phyloP scores from a whole-genome alignment of 2,329 filamentous ascomycete genomes.

The Lasiodiplodia sp. region DNA sequence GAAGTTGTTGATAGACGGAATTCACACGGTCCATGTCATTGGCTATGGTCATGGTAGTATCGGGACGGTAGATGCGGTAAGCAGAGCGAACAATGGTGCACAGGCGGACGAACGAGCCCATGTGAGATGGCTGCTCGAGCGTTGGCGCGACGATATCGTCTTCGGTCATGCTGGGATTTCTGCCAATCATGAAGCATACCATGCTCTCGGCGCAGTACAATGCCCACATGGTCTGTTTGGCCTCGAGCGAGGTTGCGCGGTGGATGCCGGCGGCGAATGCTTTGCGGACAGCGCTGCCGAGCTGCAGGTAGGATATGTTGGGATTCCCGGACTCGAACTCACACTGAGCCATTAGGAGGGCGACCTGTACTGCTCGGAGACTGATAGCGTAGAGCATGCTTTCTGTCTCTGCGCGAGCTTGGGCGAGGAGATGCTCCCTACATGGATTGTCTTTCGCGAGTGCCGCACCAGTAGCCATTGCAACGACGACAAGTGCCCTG shows the following conservation, averaged over 20 bases:
- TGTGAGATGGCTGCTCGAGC: not conserved
- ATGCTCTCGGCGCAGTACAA: constrained; percentile 2
- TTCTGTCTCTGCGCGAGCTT: too few species aligned
- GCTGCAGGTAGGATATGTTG: not conserved
- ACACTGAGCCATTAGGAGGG: not conserved
- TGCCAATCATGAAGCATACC: constrained; percentile 1
- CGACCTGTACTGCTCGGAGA: not conserved
- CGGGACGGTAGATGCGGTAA: not conserved
- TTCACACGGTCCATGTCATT: not conserved
- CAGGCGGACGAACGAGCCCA: not conserved
- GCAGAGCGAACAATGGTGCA: not conserved
- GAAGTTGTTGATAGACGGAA: too few species aligned
- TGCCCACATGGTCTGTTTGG: not conserved
- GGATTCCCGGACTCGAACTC: not conserved
- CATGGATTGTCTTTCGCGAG: too few species aligned
- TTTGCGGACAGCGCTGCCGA: constrained; percentile 6
- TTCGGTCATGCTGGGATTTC: not conserved
- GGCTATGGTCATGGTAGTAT: not conserved
- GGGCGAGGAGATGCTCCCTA: too few species aligned
- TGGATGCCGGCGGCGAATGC: constrained; percentile 7
- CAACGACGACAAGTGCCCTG: too few species aligned
- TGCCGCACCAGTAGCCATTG: too few species aligned
- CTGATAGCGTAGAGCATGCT: not conserved
- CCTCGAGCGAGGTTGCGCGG: not conserved
- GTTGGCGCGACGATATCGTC: not conserved